These are phyloP conservation scores for Hypoxylon sp. DNA, from an alignment of 2,329 filamentous ascomycete genomes.

Conservation along the genomic window DNA sequence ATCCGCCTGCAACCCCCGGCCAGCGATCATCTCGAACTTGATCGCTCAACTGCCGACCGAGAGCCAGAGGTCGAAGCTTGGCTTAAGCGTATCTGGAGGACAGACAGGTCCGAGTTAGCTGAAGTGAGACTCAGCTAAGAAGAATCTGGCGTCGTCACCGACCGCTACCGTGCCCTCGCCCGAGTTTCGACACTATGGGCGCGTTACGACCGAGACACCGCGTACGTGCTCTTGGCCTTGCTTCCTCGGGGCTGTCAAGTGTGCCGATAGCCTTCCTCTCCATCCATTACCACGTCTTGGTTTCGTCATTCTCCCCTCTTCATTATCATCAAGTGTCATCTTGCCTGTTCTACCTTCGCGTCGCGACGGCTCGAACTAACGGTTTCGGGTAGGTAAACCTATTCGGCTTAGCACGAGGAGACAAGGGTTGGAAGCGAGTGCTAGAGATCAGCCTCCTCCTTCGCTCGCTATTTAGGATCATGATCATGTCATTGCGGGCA, in stretches of 20 bases:
- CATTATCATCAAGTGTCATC: neutral
- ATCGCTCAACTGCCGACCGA: constrained; percentile 35
- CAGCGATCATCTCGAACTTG: constrained; percentile 26
- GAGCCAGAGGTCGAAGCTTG: constrained; percentile 7
- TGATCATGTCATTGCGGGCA: neutral
- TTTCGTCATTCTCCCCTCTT: constrained; percentile 12
- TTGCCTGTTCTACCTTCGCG: constrained; percentile 1
- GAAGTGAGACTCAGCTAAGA: neutral
- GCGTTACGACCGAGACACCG: constrained; percentile 10
- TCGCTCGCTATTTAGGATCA: neutral
- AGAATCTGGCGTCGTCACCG: constrained; percentile 6
- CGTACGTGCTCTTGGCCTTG: constrained; percentile 8
- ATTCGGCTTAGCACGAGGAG: constrained; percentile 2
- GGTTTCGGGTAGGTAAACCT: neutral
- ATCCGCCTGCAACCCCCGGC: constrained; percentile 22
- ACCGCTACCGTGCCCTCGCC: neutral
- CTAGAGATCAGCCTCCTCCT: neutral
- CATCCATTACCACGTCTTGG: constrained; percentile 1
- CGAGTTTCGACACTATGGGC: neutral
- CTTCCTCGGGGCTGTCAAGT: constrained; percentile 7
- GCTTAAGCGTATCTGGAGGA: constrained; percentile 5
- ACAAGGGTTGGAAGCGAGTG: neutral
- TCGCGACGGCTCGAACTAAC: neutral
- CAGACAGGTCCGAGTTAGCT: constrained; percentile 6
- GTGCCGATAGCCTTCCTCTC: neutral